Percentiles rank a stretch among this genome's conserved stretches.
These are phyloP conservation scores for Gaillardinia entomophila DNA, from an alignment of 805 yeast genomes.

Conservation along the genomic window DNA sequence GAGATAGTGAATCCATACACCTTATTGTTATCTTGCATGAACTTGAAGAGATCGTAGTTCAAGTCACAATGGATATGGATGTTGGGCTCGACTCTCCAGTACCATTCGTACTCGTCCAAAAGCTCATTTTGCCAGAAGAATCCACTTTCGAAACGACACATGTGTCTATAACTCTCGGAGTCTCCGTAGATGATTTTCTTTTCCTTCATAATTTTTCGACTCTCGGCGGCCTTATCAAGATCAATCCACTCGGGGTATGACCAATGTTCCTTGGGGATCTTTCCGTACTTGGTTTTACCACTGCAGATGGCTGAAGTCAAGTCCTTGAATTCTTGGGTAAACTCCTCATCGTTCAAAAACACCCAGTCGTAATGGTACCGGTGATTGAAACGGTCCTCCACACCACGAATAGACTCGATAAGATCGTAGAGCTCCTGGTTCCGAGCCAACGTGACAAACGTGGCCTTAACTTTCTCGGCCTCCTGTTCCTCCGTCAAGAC, in stretches of 20 bases:
- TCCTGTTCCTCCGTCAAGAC: constrained; percentile 6
- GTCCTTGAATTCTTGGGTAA: constrained; percentile 72
- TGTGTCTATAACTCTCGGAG: constrained; percentile 74
- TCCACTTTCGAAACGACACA: constrained; percentile 91
- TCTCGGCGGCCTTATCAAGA: constrained; percentile 58
- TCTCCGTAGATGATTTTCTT: constrained; percentile 67
- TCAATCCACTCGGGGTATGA: constrained; percentile 82
- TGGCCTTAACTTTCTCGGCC: constrained; percentile 53
- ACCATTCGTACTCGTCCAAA: constrained; percentile 74
- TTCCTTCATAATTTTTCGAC: constrained; percentile 53
- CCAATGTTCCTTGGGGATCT: constrained; percentile 84
- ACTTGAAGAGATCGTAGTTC: constrained; percentile 79
- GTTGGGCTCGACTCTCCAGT: constrained; percentile 95
- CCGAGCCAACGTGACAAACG: constrained; percentile 77
- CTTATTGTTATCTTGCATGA: constrained; percentile 70
- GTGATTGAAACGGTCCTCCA: constrained; percentile 86
- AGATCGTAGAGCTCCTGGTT: constrained; percentile 63
- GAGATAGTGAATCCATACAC: constrained; percentile 86
- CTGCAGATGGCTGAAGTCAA: constrained; percentile 64
- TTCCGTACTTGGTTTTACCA: constrained; percentile 74
- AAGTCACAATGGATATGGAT: constrained; percentile 77
- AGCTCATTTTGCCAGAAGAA: constrained; percentile 78
- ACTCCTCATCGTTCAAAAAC: constrained; percentile 82
- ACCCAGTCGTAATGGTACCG: constrained; percentile 91
- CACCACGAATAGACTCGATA: constrained; percentile 59